Evolutionary conservation across 2,329 filamentous ascomycete genomes (phyloP).

Genomic region (Setomelanomma holmii): DNA sequence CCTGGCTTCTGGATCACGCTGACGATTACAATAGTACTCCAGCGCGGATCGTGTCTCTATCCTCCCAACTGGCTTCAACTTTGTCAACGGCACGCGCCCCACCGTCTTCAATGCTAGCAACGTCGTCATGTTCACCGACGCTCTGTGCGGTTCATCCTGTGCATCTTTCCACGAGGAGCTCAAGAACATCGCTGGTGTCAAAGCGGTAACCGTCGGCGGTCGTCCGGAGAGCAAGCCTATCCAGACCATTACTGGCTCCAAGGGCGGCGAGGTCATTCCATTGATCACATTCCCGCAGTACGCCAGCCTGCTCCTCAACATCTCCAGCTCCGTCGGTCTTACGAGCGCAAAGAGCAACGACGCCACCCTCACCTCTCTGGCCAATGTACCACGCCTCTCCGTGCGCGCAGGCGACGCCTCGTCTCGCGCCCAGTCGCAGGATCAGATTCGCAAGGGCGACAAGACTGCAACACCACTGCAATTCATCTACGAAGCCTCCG

Average conservation of each 20-base stretch:
- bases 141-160: constrained; percentile 66
- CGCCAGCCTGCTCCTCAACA: constrained; percentile 24
- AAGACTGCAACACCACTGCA: constrained; percentile 57
- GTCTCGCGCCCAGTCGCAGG: constrained; percentile 27
- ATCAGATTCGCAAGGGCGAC: constrained; percentile 38
- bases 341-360: constrained; percentile 12
- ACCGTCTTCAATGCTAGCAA: constrained; percentile 48
- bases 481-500: constrained; percentile 66
- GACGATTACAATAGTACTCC: constrained; percentile 22
- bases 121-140: constrained; percentile 58
- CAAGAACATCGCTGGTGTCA: constrained; percentile 59
- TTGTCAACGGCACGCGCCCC: constrained; percentile 26
- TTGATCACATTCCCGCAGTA: constrained; percentile 21
- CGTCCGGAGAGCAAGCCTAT: constrained; percentile 61
- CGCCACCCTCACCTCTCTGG: constrained; percentile 14
- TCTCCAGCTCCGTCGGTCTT: constrained; percentile 14
- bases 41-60: constrained; percentile 27
- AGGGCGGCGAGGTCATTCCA: constrained; percentile 55
- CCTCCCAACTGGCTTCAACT: constrained; percentile 17
- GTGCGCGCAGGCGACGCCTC: constrained; percentile 21
- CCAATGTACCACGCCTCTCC: constrained; percentile 21
- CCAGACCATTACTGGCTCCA: constrained; percentile 67
- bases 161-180: constrained; percentile 63
- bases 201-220: constrained; percentile 65
- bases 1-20: background rate